phyloP scores from a whole-genome alignment of 306 rosid species.

The apple (Malus domestica) region DNA sequence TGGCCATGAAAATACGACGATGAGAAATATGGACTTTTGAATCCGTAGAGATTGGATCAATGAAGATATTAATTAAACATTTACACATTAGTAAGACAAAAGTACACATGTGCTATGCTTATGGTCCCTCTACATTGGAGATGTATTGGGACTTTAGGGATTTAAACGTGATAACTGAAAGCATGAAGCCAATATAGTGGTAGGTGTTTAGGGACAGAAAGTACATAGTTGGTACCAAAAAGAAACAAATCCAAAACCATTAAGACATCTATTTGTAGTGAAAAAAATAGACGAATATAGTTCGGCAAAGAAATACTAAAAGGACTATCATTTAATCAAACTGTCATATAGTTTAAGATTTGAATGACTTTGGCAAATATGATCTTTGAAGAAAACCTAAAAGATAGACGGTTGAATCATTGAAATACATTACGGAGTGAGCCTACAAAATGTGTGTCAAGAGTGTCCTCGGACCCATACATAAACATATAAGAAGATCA shows the following conservation, averaged over 20 bases:
- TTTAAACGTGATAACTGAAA: background rate
- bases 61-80: background rate
- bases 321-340: too few species aligned
- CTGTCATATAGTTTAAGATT: too few species aligned
- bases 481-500: background rate
- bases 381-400: too few species aligned
- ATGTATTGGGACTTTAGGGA: background rate
- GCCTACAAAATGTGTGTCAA: too few species aligned
- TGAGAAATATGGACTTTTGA: background rate
- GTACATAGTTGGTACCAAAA: background rate
- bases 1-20: background rate
- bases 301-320: too few species aligned
- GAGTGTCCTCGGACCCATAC: too few species aligned
- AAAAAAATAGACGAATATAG: too few species aligned
- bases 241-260: too few species aligned
- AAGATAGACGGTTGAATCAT: too few species aligned
- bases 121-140: slow-evolving; percentile 6
- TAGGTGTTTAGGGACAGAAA: slow-evolving; percentile 12
- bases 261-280: too few species aligned
- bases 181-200: slow-evolving; percentile 7
- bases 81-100: background rate
- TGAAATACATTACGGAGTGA: too few species aligned
- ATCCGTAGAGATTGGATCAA: background rate
- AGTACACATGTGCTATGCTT: background rate
- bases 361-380: too few species aligned